These are phyloP conservation scores for Arthrobotrys conoides DNA, from an alignment of 2,329 filamentous ascomycete genomes.

Conservation along the genomic window DNA sequence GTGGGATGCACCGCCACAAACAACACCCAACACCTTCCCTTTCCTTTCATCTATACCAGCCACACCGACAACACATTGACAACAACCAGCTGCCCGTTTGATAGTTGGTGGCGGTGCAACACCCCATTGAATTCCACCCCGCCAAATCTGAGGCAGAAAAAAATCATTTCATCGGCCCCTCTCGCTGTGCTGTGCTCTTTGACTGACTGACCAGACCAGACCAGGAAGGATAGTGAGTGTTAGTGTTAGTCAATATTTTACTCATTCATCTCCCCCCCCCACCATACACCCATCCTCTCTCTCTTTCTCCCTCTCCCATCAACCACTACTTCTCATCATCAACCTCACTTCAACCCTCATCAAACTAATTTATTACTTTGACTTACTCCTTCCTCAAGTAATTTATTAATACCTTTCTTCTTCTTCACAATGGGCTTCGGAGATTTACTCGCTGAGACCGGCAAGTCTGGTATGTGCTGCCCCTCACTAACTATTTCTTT, in stretches of 20 bases:
- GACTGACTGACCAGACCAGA: too few species aligned
- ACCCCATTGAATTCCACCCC: conserved; percentile 22
- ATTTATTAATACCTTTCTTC: conserved; percentile 18
- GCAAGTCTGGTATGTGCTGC: conserved; percentile 71
- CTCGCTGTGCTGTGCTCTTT: too few species aligned
- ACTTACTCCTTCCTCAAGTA: background rate
- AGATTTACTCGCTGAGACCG: conserved; percentile 77
- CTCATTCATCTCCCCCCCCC: conserved; percentile 14
- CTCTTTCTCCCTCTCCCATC: background rate
- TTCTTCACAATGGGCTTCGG: conserved; percentile 78
- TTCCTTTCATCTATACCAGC: conserved; percentile 30
- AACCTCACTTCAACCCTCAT: conserved; percentile 1
- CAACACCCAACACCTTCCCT: too few species aligned
- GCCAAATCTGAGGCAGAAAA: conserved; percentile 41
- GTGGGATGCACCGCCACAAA: conserved; percentile 34
- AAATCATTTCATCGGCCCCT: conserved; percentile 33
- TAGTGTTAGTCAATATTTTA: conserved; percentile 18
- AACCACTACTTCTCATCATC: background rate
- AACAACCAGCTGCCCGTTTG: background rate
- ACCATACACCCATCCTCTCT: conserved; percentile 12
- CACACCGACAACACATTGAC: conserved; percentile 10
- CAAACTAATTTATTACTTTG: background rate
- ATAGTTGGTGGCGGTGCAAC: background rate
- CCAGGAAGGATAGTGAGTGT: background rate
- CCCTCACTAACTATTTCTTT: conserved; percentile 59